Conservation (phyloP, 1,139 yeast genomes). For the Zhuliangozyma blackwelliae region DNA sequence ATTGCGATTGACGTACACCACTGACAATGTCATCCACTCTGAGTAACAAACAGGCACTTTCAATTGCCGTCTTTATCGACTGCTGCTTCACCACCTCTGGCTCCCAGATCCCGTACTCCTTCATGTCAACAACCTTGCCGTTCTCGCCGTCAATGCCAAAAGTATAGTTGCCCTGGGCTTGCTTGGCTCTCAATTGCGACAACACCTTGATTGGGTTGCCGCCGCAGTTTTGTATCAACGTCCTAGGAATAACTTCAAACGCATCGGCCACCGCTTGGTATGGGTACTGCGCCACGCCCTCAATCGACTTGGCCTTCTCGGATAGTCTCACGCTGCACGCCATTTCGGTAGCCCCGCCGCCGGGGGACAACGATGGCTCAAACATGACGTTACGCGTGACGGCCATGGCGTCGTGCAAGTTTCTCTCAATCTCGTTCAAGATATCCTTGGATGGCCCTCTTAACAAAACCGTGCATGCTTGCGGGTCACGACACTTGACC, state of each 20-base stretch:
- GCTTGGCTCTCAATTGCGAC: slow-evolving; percentile 92
- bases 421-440: slow-evolving; percentile 92
- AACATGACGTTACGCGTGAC: slow-evolving; percentile 93
- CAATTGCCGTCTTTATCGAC: slow-evolving; percentile 94
- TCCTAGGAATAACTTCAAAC: slow-evolving; percentile 96
- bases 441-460: slow-evolving; percentile 98
- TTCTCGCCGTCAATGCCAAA: slow-evolving; percentile 93
- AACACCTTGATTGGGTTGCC: slow-evolving; percentile 89
- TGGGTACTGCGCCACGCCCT: slow-evolving; percentile 98
- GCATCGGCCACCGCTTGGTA: slow-evolving; percentile 99
- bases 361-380: slow-evolving; percentile 93
- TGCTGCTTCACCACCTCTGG: slow-evolving; percentile 98
- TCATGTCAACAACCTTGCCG: slow-evolving; percentile 95
- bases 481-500: slow-evolving; percentile 77
- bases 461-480: slow-evolving; percentile 87
- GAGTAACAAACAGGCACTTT: slow-evolving; percentile 88
- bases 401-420: slow-evolving; percentile 97
- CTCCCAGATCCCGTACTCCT: slow-evolving; percentile 96
- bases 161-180: slow-evolving; percentile 81
- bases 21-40: slow-evolving; percentile 97
- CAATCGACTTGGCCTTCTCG: slow-evolving; percentile 87
- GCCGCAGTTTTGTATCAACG: slow-evolving; percentile 95
- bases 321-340: slow-evolving; percentile 87
- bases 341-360: slow-evolving; percentile 99
- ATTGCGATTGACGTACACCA: slow-evolving; percentile 63